Evolutionary conservation across 352 stramenopile species (phyloP).

Genomic region (Stramenopiles sp.): DNA sequence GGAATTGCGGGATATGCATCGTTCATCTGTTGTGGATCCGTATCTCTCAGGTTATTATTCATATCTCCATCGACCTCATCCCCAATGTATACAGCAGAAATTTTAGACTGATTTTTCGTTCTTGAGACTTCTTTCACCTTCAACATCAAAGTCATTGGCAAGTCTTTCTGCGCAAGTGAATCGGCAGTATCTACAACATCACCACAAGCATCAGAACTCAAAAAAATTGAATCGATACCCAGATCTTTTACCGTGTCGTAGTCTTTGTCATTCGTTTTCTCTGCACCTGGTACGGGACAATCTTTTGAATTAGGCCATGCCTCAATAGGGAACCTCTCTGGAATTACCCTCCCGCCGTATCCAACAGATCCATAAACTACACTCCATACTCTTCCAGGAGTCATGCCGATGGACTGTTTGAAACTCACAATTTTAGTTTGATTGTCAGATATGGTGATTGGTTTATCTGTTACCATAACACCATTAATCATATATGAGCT

Average conservation of each 20-base stretch:
- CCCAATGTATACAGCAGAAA: background rate
- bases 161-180: background rate
- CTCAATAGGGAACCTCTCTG: background rate
- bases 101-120: background rate
- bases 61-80: background rate
- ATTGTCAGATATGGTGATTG: background rate
- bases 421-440: background rate
- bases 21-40: background rate
- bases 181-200: background rate
- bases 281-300: background rate
- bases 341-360: background rate
- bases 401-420: background rate
- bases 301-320: background rate
- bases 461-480: background rate
- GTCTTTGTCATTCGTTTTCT: background rate
- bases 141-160: background rate
- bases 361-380: background rate
- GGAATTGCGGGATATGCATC: background rate
- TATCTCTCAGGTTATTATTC: background rate
- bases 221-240: background rate
- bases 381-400: background rate
- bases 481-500: background rate
- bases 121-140: background rate
- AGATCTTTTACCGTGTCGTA: background rate
- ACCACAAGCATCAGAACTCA: background rate